These are phyloP conservation scores for Plenodomus biglobosus DNA, from an alignment of 2,329 filamentous ascomycete species.

Conservation along the genomic window DNA sequence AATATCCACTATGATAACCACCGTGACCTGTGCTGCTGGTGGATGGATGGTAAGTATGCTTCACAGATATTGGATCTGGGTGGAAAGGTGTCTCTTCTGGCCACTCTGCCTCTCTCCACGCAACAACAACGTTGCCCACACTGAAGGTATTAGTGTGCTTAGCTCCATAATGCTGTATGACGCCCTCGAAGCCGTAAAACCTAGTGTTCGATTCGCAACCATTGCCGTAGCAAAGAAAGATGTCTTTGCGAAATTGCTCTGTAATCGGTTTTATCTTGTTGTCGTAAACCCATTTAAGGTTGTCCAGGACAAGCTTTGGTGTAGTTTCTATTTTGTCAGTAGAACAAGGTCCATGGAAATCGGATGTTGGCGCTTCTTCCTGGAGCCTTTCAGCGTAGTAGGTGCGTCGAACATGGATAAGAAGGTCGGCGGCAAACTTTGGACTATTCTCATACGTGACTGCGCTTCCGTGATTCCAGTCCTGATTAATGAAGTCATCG, in stretches of 20 bases:
- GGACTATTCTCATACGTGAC: conserved; percentile 65
- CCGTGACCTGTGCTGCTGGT: conserved; percentile 28
- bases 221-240: conserved; percentile 70
- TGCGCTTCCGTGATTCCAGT: conserved; percentile 65
- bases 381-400: conserved; percentile 65
- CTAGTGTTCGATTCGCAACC: conserved; percentile 66
- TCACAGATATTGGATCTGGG: conserved; percentile 56
- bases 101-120: conserved; percentile 78
- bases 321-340: conserved; percentile 49
- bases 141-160: conserved; percentile 76
- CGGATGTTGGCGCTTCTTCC: conserved; percentile 49
- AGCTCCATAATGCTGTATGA: conserved; percentile 80
- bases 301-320: conserved; percentile 71
- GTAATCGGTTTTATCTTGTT: conserved; percentile 72
- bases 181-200: conserved; percentile 73
- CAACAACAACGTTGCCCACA: conserved; percentile 69
- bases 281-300: conserved; percentile 85
- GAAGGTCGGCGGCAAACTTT: conserved; percentile 70
- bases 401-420: conserved; percentile 66
- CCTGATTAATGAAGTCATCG: conserved; percentile 67
- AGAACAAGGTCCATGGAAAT: conserved; percentile 2
- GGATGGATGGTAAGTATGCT: conserved; percentile 41
- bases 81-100: conserved; percentile 73
- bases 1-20: conserved; percentile 41
- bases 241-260: conserved; percentile 66